A percentile compares a stretch with the other conserved stretches of the same genome.
Evolutionary conservation across 805 yeast genomes (phyloP).

Genomic region (Ogataea ramenticola): DNA sequence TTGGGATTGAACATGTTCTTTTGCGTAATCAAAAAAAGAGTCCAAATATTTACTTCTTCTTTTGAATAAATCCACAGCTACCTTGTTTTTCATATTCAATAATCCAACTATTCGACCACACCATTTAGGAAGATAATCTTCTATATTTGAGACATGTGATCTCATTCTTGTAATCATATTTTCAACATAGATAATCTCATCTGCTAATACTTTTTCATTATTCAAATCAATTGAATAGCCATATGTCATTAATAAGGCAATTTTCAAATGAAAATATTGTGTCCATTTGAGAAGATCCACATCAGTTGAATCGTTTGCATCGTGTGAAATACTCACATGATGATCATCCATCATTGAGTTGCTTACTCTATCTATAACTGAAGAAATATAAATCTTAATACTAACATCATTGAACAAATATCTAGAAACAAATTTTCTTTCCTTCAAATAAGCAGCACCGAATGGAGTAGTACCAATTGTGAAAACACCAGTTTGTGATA

Average conservation of each 20-base stretch:
- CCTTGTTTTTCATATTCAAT: slow-evolving; percentile 7
- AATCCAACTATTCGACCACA: slow-evolving; percentile 23
- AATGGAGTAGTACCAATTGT: slow-evolving; percentile 64
- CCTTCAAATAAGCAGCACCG: slow-evolving; percentile 36
- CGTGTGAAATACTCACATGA: background rate
- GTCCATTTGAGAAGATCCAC: slow-evolving; percentile 31
- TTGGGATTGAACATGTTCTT: slow-evolving; percentile 8
- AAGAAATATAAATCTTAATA: slow-evolving; percentile 24
- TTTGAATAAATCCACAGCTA: slow-evolving; percentile 24
- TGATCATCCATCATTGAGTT: slow-evolving; percentile 14
- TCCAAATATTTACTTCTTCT: slow-evolving; percentile 45
- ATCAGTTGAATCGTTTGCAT: slow-evolving; percentile 16
- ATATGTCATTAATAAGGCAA: slow-evolving; percentile 45
- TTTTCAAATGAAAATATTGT: slow-evolving; percentile 45
- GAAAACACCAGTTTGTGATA: slow-evolving; percentile 47
- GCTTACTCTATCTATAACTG: slow-evolving; percentile 33
- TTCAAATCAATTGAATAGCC: slow-evolving; percentile 41
- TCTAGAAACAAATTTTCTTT: slow-evolving; percentile 42
- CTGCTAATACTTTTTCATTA: slow-evolving; percentile 33
- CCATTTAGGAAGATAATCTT: slow-evolving; percentile 43
- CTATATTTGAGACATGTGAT: slow-evolving; percentile 48
- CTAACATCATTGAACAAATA: slow-evolving; percentile 31
- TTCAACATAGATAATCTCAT: slow-evolving; percentile 49
- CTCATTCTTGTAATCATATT: slow-evolving; percentile 48
- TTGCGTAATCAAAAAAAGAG: slow-evolving; percentile 26